Evolutionary conservation across 441 rosid species (phyloP), one percentile per base, ranked within the genome.

Genomic region (Theobroma grandiflorum): DNA sequence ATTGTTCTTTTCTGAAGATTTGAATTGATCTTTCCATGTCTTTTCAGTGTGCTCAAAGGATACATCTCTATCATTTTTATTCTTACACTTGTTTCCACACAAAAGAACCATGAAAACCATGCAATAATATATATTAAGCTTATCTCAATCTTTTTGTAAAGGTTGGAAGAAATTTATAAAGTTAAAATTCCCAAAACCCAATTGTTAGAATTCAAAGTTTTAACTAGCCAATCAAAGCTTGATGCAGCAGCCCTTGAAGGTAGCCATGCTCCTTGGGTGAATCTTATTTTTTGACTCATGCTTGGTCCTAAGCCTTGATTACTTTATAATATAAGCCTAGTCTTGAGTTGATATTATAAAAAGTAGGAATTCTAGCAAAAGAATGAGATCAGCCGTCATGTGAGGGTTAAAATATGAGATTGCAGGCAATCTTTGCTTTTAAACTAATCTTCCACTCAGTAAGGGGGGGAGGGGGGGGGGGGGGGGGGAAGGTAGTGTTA

Each of bases 331-430:
- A 72, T 18, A 72, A 52, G 52, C 3, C 31, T 71, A 16, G 43
- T 50, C 3, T 52, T 52, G 45, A 5, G 18, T 45, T 69, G 8
- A 33, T 15, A 35, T n/a, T 58, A 45, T 64, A 5, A 35, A 43
- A 64, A 26, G 14, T 63, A 1, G 37, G 83, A 76, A 59, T 3
- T 82, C 11, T 59, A 82, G 86, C 88, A 81, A 87, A 87, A 82
- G 80, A 74, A 72, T 82, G 89, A 86, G 86, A 78, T 87, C 83
- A 87, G 87, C 82, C 64, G 85, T 88, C 83, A 78, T 77, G 76
- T 84, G 78, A 2, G 72, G 74, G 77, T 70, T 82, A 83, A 75
- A 83, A 68, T 80, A 80, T 35, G 22, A 79, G 76, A 79, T 79
- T 67, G 69, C 74, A 58, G 61, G 74, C 81, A 76, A 82, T 83